These are phyloP conservation scores for Mytilinidion resinicola DNA, from an alignment of 495 filamentous ascomycete species.

Conservation along the genomic window DNA sequence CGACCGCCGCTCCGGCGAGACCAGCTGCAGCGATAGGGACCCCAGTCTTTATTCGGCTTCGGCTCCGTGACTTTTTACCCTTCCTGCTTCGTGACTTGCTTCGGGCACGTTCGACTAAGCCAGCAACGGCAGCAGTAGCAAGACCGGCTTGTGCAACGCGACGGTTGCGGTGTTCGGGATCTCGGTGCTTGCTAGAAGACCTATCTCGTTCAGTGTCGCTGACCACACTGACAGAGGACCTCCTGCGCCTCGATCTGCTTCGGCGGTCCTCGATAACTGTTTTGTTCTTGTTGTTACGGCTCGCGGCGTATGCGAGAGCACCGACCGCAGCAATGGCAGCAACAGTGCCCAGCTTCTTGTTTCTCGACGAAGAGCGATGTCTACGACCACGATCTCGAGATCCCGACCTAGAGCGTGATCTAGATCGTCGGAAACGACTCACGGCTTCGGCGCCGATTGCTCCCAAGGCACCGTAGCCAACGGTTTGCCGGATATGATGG, in stretches of 20 bases:
- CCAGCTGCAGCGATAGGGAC: constrained; percentile 68
- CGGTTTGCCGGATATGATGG: constrained; percentile 62
- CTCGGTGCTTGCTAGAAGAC: constrained; percentile 33
- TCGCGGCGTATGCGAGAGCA: constrained; percentile 53
- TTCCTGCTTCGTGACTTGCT: constrained; percentile 61
- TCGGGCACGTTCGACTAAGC: constrained; percentile 65
- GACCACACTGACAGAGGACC: constrained; percentile 44
- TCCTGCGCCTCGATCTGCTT: constrained; percentile 62
- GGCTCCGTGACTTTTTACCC: constrained; percentile 45
- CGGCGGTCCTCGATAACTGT: constrained; percentile 49
- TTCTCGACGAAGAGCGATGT: constrained; percentile 46
- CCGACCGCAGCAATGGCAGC: constrained; percentile 63
- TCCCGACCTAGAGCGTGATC: constrained; percentile 38
- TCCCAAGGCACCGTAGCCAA: constrained; percentile 76
- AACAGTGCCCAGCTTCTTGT: constrained; percentile 59
- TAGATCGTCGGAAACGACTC: constrained; percentile 42
- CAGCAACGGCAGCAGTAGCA: constrained; percentile 71
- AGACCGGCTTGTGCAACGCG: constrained; percentile 71
- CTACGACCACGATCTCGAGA: constrained; percentile 19
- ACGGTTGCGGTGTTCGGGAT: constrained; percentile 58
- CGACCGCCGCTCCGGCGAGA: constrained; percentile 68
- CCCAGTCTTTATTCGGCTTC: constrained; percentile 54
- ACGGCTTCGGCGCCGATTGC: constrained; percentile 74
- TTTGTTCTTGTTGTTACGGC: constrained; percentile 51
- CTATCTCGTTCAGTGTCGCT: constrained; percentile 25